Base-by-base conservation (phyloP, 345 rosid species). In the Rhodamnia rubescens region DNA sequence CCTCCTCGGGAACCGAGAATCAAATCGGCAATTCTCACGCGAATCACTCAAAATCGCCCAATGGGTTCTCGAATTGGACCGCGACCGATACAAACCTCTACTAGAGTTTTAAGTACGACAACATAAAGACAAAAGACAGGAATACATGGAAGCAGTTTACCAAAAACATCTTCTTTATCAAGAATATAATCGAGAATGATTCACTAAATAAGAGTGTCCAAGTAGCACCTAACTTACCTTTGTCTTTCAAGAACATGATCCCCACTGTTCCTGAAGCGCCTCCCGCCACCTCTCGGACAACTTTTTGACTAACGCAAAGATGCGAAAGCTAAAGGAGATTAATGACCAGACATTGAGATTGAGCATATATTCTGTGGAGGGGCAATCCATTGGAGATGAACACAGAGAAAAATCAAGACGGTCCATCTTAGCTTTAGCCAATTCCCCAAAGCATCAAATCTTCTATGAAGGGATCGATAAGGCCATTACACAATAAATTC, bases 1-100 rank as follows among this genome's bases (percentile, higher is more conserved):
- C 10, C 42, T 64, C 32, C 0, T 16, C 1, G 29, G 1, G 16
- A 64, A 7, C 4, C 4, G 0, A 1, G 42, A 64, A 64, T 4
- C 18, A 21, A 9, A 29, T 0, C 0, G 8, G 8, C 16, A 29
- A 64, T 64, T 64, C 0, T 32, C 0, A 1, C 0, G 16, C 0
- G 10, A 61, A 15, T 18, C 44, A 16, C 42, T 5, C 22, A 8
- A 2, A 64, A 64, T 16, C 11, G 12, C 22, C 44, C 3, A 64
- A 15, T 15, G 0, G 4, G 16, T 29, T 7, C 11, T 16, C 3
- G 0, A 16, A 18, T 61, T 16, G 6, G 2, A 64, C 7, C 0
- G 75, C 11, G 15, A 29, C 1, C 1, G 1, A 64, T 29, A 18
- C 74, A 29, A 5, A 16, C 3, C 32, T 29, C 42, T 64, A 29